Evolutionary conservation across 2,329 filamentous ascomycete species (phyloP), one percentile per base, ranked within the genome.

Genomic region (Plenodomus tracheiphilus): DNA sequence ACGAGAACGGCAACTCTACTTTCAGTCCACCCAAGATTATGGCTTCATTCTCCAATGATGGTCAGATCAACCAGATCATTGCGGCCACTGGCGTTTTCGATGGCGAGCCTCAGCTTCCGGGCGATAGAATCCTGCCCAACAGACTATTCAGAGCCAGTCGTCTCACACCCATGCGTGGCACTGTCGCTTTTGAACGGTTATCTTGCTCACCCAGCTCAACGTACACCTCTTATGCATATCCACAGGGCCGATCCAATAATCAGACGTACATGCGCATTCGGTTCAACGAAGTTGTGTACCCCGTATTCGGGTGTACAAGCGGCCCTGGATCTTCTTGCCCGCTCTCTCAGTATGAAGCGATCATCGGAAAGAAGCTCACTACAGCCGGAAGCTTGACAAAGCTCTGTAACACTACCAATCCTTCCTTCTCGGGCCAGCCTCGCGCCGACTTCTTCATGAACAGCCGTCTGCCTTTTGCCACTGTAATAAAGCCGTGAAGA

Each of bases 231-330:
- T 42, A 22, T 9, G 44, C 25, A 9, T 49, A 46, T 19, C 49
- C 42, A 10, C 21, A 43, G 37, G 55, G 58, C 13, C 16, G 11
- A 20, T 41, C 52, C 6, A 34, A 36, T 3, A 45, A 36, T 16
- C 68, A 70, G 34, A 75, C 70, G 15, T 84, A 79, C 49, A 64
- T 87, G 36, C 80, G 84, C 15, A 77, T 87, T 41, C 73, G 78
- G 10, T 73, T 87, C 36, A 86, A 87, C 58, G 84, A 87, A 47
- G 81, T 80, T 7, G 78, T 87, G 2, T 86, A 87, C 61, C 81
- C 81, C 0, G 67, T 86, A 1, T 77, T 79, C 0, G 75, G 71
- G 0, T 86, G 83, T 67, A 74, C 77, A 52, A 74, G 72, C 52
- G 84, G 81, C 0, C 83, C 81, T 3, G 85, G 67, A 11, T 58